A percentile compares a stretch with the other conserved stretches of the same genome.
These are phyloP conservation scores for Asterophora lycoperdoides DNA, from an alignment of 768 basidiomycete genomes.

Conservation along the genomic window DNA sequence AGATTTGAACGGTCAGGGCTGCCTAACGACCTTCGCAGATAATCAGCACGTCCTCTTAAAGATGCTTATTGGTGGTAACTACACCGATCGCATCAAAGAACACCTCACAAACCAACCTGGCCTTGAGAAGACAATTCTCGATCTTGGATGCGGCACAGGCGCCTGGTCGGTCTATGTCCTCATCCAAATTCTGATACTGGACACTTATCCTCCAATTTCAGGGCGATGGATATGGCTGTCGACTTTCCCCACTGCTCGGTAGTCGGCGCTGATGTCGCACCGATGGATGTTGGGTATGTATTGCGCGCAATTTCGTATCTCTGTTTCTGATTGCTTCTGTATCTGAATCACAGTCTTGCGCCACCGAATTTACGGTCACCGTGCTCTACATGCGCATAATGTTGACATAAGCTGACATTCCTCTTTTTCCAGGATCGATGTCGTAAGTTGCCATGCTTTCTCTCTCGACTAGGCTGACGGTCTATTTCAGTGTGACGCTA, in stretches of 20 bases:
- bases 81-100: background rate
- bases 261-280: constrained; percentile 9
- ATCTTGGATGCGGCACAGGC: constrained; percentile 4
- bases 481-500: constrained; percentile 1
- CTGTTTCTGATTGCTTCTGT: background rate
- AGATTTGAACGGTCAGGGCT: background rate
- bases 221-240: constrained; percentile 10
- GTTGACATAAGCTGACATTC: background rate
- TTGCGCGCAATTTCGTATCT: too few relatives aligned
- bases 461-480: background rate
- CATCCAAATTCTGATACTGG: background rate
- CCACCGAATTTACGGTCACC: background rate
- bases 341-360: background rate
- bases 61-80: constrained; percentile 7
- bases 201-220: background rate
- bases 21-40: background rate
- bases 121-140: background rate
- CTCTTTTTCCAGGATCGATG: background rate
- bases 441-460: background rate
- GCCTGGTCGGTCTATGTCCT: background rate
- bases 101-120: background rate
- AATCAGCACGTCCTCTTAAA: constrained; percentile 6
- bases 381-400: background rate
- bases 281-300: constrained; percentile 8
- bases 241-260: constrained; percentile 10